phyloP scores from a whole-genome alignment of 805 yeast species.

The Cyberlindnera xylosilytica region DNA sequence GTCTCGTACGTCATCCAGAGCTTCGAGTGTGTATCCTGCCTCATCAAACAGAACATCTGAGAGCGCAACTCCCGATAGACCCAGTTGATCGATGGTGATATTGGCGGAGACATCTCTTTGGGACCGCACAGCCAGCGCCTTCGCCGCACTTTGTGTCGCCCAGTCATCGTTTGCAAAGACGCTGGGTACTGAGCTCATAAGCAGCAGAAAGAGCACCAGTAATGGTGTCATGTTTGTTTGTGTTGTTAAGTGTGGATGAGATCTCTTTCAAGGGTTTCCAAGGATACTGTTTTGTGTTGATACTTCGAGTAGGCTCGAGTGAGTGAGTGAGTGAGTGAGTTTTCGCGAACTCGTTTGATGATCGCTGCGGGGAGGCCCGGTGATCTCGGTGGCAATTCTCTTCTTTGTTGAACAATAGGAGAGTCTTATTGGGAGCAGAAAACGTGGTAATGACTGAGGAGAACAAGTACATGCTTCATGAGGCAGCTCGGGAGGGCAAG shows the following conservation, averaged over 20 bases:
- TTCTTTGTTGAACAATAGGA: no score
- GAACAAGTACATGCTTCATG: constrained; percentile 37
- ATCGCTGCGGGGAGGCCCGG: no score
- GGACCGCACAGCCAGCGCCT: constrained; percentile 12
- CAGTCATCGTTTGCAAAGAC: neutral
- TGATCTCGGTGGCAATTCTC: no score
- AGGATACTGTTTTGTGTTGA: no score
- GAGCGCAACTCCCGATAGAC: constrained; percentile 39
- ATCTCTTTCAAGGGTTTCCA: no score
- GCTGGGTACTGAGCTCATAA: neutral
- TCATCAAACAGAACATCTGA: constrained; percentile 30
- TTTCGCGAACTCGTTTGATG: no score
- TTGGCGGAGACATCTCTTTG: constrained; percentile 46
- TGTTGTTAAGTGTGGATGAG: no score
- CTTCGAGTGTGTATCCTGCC: constrained; percentile 30
- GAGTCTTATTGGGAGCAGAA: no score
- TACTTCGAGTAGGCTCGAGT: no score
- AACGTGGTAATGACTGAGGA: neutral
- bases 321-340: no score
- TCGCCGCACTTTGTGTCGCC: neutral
- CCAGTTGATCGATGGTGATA: constrained; percentile 37
- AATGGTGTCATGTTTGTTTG: neutral
- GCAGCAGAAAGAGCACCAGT: neutral
- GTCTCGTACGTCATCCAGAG: constrained; percentile 28
- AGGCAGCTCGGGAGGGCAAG: constrained; percentile 66